Percentiles rank a stretch among this genome's conserved stretches.
Conservation (phyloP, 1,139 yeast genomes). For the Kodamaea sp. region DNA sequence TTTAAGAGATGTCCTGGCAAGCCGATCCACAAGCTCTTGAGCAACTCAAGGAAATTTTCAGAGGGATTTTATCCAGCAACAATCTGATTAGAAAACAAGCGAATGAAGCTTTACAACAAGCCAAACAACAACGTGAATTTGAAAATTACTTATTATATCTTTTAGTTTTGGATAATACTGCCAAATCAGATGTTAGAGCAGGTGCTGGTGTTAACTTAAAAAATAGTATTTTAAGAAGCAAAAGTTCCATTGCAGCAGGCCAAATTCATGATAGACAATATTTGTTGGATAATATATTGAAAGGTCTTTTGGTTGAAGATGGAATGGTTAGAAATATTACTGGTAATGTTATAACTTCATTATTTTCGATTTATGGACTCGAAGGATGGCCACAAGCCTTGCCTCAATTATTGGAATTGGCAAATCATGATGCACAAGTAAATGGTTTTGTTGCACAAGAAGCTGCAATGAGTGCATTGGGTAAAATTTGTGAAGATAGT, state of each 20-base stretch:
- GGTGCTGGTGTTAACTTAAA: slow-evolving; percentile 86
- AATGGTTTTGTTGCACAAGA: slow-evolving; percentile 43
- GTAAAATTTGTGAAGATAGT: slow-evolving; percentile 87
- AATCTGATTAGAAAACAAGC: slow-evolving; percentile 56
- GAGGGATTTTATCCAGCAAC: slow-evolving; percentile 62
- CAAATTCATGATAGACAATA: slow-evolving; percentile 38
- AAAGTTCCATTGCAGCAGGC: slow-evolving; percentile 10
- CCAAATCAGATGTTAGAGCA: slow-evolving; percentile 64
- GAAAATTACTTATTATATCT: slow-evolving; percentile 75
- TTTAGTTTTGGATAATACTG: slow-evolving; percentile 49
- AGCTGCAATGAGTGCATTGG: slow-evolving; percentile 72
- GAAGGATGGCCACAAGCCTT: slow-evolving; percentile 72
- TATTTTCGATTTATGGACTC: slow-evolving; percentile 71
- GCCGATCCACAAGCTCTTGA: slow-evolving; percentile 60
- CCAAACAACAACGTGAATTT: slow-evolving; percentile 67
- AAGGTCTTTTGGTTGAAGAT: slow-evolving; percentile 62
- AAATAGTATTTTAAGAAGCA: slow-evolving; percentile 53
- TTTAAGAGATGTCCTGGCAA: slow-evolving; percentile 39
- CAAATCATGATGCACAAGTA: slow-evolving; percentile 34
- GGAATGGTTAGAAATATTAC: slow-evolving; percentile 76
- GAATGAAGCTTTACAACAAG: slow-evolving; percentile 62
- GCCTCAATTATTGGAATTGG: slow-evolving; percentile 61
- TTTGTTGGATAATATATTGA: slow-evolving; percentile 58
- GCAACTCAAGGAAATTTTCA: slow-evolving; percentile 61
- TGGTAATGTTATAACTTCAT: slow-evolving; percentile 83